Evolutionary conservation across 148 eudicot species (phyloP).

Genomic region (Camellia japonica): DNA sequence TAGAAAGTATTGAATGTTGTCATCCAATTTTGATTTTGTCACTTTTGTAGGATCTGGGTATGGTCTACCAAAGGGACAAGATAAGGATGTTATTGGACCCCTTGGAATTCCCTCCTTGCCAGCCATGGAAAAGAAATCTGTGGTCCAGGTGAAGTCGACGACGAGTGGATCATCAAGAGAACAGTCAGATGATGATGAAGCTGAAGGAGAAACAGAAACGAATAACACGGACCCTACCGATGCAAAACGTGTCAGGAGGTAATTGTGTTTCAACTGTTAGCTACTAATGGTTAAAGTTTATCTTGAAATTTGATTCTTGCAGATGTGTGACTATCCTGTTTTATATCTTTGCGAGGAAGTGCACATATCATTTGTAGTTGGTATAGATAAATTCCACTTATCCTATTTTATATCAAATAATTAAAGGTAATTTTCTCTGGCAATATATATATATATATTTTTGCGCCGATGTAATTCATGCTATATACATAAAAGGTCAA

Average conservation of each 20-base stretch:
- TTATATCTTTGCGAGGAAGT: neutral
- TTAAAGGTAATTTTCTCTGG: neutral
- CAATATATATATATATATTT: neutral
- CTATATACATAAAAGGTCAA: neutral
- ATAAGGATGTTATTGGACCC: conserved; percentile 55
- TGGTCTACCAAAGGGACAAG: conserved; percentile 37
- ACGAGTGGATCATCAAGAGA: conserved; percentile 89
- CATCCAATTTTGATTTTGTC: neutral
- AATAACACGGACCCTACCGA: conserved; percentile 64
- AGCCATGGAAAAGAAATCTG: conserved; percentile 50
- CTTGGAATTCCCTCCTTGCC: conserved; percentile 61
- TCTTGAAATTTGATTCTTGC: neutral
- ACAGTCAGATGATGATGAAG: conserved; percentile 91
- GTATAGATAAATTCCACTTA: neutral
- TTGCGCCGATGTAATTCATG: neutral
- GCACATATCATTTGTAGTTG: neutral
- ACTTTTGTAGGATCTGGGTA: conserved; percentile 39
- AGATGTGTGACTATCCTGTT: neutral
- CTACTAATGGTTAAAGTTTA: neutral
- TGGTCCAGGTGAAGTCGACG: conserved; percentile 63
- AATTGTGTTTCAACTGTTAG: conserved; percentile 4
- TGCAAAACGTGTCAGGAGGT: conserved; percentile 88
- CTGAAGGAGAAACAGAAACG: conserved; percentile 78
- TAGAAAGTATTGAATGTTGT: neutral
- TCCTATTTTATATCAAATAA: neutral